These are phyloP conservation scores for Strobilomyces dryophilus DNA, from an alignment of 768 basidiomycete species.

Conservation along the genomic window DNA sequence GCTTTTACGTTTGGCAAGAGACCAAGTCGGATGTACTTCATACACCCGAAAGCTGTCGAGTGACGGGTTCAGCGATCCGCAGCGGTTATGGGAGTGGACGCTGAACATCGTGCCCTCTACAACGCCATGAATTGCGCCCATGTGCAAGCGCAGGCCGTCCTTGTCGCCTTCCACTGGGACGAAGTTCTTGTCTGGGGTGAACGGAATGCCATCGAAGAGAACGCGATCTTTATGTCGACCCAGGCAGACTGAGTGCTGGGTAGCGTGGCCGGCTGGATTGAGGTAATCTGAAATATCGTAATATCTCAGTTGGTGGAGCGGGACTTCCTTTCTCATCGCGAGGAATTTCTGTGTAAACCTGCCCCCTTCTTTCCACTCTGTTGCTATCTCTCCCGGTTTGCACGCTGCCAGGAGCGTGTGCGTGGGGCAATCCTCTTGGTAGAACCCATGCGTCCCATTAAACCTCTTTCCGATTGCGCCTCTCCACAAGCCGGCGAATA, in stretches of 20 bases:
- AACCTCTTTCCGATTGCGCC: slow-evolving; percentile 37
- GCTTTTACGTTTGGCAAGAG: slow-evolving; percentile 43
- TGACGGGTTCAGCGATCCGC: slow-evolving; percentile 52
- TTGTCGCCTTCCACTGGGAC: slow-evolving; percentile 41
- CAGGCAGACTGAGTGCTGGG: slow-evolving; percentile 47
- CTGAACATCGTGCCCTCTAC: slow-evolving; percentile 60
- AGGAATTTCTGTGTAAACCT: slow-evolving; percentile 57
- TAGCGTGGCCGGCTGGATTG: slow-evolving; percentile 29
- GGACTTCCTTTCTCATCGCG: slow-evolving; percentile 38
- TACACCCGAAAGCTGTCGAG: slow-evolving; percentile 48
- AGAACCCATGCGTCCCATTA: slow-evolving; percentile 40
- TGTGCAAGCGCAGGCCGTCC: slow-evolving; percentile 45
- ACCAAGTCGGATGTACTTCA: slow-evolving; percentile 58
- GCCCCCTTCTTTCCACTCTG: slow-evolving; percentile 61
- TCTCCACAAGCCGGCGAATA: slow-evolving; percentile 54
- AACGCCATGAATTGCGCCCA: slow-evolving; percentile 61
- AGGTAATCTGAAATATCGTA: slow-evolving; percentile 44
- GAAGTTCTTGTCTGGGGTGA: slow-evolving; percentile 45
- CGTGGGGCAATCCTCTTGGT: slow-evolving; percentile 35
- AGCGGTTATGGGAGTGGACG: slow-evolving; percentile 57
- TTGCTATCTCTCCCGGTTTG: slow-evolving; percentile 48
- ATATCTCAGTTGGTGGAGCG: slow-evolving; percentile 54
- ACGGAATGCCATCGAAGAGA: slow-evolving; percentile 55
- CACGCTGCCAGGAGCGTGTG: slow-evolving; percentile 60
- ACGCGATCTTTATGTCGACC: slow-evolving; percentile 47